A percentile compares a stretch with the other conserved stretches of the same genome.
These are phyloP conservation scores for Astrothelium subdiscretum DNA, from an alignment of 495 filamentous ascomycete species.

Conservation along the genomic window DNA sequence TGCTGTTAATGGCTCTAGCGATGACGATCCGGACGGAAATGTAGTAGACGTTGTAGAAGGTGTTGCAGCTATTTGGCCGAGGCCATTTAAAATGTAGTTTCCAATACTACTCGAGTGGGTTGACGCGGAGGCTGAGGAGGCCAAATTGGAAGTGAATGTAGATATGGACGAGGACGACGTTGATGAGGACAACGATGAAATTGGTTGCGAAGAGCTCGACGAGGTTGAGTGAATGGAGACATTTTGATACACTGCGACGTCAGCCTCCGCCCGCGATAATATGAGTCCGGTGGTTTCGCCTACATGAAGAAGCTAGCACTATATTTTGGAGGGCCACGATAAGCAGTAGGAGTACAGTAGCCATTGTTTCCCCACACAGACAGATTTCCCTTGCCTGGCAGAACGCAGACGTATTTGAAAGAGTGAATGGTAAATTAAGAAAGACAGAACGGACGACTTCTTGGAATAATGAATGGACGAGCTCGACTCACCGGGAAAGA, in stretches of 20 bases:
- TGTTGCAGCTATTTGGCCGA: not conserved
- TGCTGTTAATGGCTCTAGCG: too few relatives aligned
- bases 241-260: not conserved
- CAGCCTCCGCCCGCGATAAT: too few relatives aligned
- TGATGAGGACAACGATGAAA: not conserved
- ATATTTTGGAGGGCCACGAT: not conserved
- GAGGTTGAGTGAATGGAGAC: not conserved
- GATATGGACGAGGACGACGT: not conserved
- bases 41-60: not conserved
- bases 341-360: not conserved
- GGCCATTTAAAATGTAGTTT: not conserved
- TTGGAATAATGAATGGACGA: too few relatives aligned
- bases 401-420: not conserved
- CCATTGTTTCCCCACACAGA: not conserved
- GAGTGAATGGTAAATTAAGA: not conserved
- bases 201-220: not conserved
- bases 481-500: too few relatives aligned
- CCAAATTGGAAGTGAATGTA: not conserved
- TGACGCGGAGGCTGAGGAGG: too few relatives aligned
- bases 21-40: too few relatives aligned
- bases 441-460: too few relatives aligned
- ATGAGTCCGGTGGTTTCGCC: not conserved
- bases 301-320: not conserved
- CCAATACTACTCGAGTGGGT: not conserved
- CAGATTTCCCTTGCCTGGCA: not conserved